A percentile compares a stretch with the other conserved stretches of the same genome.
phyloP scores from a whole-genome alignment of 306 rosid genomes.

The Carpinus viminea region DNA sequence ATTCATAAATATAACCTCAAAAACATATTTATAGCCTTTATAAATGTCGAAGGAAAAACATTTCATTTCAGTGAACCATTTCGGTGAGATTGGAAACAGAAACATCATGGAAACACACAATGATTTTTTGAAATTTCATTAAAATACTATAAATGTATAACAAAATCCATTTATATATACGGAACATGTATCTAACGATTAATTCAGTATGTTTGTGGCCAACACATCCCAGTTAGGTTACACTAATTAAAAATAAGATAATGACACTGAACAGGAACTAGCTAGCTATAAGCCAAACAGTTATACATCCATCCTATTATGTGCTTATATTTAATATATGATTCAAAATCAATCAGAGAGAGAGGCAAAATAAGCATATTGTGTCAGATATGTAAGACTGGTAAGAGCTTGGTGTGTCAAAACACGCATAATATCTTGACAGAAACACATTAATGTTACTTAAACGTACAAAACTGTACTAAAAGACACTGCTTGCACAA shows the following conservation, averaged over 20 bases:
- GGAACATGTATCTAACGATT: not conserved
- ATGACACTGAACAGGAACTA: not conserved
- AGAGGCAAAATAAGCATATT: no score
- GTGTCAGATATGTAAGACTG: no score
- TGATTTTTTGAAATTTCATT: not conserved
- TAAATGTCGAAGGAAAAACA: not conserved
- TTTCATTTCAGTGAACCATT: not conserved
- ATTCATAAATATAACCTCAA: not conserved
- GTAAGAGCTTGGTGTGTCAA: no score
- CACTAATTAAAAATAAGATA: not conserved
- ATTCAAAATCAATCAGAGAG: no score
- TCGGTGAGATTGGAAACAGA: not conserved
- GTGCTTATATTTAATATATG: not conserved
- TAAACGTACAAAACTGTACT: no score
- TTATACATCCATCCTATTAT: not conserved
- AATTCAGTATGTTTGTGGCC: not conserved
- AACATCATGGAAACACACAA: not conserved
- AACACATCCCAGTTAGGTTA: not conserved
- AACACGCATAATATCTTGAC: no score
- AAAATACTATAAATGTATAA: not conserved
- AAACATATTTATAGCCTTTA: not conserved
- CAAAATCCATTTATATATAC: not conserved
- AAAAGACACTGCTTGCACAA: no score
- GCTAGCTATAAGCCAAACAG: not conserved
- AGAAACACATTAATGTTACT: no score